Base-by-base conservation (phyloP, 257 asterid genomes). In the Plantago elongata region DNA sequence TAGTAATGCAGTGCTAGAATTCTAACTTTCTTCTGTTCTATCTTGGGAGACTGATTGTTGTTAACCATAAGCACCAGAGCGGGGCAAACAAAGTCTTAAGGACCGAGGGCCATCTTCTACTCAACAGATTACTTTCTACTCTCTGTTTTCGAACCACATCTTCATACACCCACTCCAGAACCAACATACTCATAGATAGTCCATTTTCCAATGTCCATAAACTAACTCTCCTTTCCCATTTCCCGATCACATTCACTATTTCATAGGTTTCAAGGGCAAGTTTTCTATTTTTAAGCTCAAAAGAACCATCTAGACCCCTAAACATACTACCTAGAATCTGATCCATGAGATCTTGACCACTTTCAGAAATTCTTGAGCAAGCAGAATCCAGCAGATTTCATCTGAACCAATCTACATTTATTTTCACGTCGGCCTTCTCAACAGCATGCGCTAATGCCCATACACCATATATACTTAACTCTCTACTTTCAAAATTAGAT, bases 201-300 rank as follows among this genome's bases (percentile, higher is more conserved):
- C 77, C 84, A 61, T 56, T 2, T 7, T 61, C 50, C 29, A 69
- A 44, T 14, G 60, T 78, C 88, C 84, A 81, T 61, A 68, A 73
- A 45, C 84, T 83, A 13, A 78, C 75, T 42, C 60, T 64, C 38
- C 49, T 72, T 58, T 51, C 75, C 50, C 76, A 68, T 40, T 62
- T 74, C 5, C 78, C 77, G 18, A 73, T 69, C 14, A 81, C 58
- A 61, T 81, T 81, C 64, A 76, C 69, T 46, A 81, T 54, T 69
- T 60, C 74, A 64, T 60, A 76, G n/a, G 58, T 56, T 27, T 74
- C 70, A 9, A 54, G 72, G 45, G 42, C 78, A 51, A 72, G 40
- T 61, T 65, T 72, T 34, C 80, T 72, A 44, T 72, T 47, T 30
- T 5, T n/a, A 48, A 76, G 38, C 38, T 44, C 74, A 61, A 66